Evolutionary conservation across 208 protist species (phyloP), one percentile per base, ranked within the genome.

Genomic region (Willaertia magna): DNA sequence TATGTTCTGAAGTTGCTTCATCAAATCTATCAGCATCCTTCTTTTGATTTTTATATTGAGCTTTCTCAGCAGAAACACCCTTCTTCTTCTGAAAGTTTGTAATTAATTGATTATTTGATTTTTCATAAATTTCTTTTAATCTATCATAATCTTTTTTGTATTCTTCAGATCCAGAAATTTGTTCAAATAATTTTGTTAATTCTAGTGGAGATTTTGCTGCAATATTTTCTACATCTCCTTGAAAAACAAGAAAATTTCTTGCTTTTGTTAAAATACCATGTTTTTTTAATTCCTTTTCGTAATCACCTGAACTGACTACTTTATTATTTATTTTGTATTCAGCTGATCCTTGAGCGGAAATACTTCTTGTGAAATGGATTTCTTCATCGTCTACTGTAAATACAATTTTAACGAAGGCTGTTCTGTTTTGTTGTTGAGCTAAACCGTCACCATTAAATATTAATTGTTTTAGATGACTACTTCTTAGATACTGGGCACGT

Each of bases 181-280:
- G 86, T 88, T 99, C 98, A 16, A 99, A 91, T n/a, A 99, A 86
- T 47, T 93, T 91, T 9, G 97, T 98, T 26, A 99, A 91, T 85
- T 99, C 93, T 79, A 93, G 92, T 30, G 96, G 93, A 46, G 90
- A 94, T 85, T 98, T 97, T n/a, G 93, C 91, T 4, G 96, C 97
- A 4, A 99, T 90, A 34, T 12, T 89, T 76, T 98, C 93, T 9
- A 99, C 97, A 86, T 99, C 96, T 86, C 98, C 97, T 89, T 99
- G 96, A 79, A 97, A 97, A 11, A 98, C 93, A 30, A 98, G 89
- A 85, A 99, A 99, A 81, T 97, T 98, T 79, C 92, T 92, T 0
- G 95, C 93, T 59, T 97, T 95, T 30, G 92, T 83, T 26, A 96
- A 84, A 74, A 99, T 93, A 61, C 91, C 88, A 86, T 95, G 90